Evolutionary conservation across 371 early-diverging fungal genomes (phyloP).

Genomic region (Homolaphlyctis polyrhiza): DNA sequence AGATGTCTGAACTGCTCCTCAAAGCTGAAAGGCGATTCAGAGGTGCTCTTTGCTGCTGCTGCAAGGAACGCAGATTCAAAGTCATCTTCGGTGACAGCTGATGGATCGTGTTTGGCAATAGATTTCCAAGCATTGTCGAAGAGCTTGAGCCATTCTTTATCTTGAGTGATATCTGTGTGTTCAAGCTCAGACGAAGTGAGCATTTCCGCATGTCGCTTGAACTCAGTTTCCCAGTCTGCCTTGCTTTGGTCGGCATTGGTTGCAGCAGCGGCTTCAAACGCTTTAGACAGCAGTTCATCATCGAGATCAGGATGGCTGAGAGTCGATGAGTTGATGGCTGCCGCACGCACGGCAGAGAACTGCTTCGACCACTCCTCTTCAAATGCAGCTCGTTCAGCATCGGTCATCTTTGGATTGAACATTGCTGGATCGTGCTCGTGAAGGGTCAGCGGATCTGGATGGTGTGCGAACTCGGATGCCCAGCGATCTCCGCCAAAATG

Average conservation of each 20-base stretch:
- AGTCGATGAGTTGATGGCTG: background rate
- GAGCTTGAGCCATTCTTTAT: background rate
- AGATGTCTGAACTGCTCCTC: no score
- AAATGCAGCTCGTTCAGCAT: constrained; percentile 1
- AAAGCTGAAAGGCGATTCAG: background rate
- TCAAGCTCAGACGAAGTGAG: background rate
- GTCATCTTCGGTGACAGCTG: background rate
- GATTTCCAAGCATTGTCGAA: background rate
- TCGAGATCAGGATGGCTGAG: background rate
- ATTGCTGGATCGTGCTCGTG: no score
- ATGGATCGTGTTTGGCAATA: background rate
- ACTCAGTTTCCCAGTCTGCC: constrained; percentile 1
- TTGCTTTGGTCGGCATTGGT: background rate
- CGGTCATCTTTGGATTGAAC: background rate
- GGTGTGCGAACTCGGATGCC: no score
- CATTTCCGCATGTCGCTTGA: background rate
- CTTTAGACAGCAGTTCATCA: background rate
- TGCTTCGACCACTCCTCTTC: constrained; percentile 14
- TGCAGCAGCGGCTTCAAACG: constrained; percentile 7
- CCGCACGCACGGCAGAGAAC: constrained; percentile 4
- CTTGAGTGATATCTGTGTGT: no score
- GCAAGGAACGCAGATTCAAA: background rate
- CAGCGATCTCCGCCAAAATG: no score
- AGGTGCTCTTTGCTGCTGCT: background rate
- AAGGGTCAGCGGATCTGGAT: no score